Evolutionary conservation across 2,329 filamentous ascomycete species (phyloP), one percentile per base, ranked within the genome.

Genomic region (Fusarium armeniacum): DNA sequence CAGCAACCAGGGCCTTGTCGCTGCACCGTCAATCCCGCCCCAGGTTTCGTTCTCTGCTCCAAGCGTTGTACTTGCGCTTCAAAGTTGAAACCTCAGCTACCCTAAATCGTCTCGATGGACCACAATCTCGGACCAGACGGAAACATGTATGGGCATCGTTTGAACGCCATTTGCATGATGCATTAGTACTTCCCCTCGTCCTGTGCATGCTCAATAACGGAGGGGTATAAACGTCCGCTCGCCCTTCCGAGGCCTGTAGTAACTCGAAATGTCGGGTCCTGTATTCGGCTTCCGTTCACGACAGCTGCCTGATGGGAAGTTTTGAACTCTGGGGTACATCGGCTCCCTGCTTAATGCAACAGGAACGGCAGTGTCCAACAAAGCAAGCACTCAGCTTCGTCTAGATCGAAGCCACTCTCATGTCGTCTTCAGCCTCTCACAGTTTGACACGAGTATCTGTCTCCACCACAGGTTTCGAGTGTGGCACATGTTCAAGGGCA

Each of bases 371-470:
- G 24, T 20, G 35, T 47, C 22, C 26, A 46, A 30, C 46, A 64
- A 38, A 40, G 33, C 44, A 20, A 62, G 38, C 38, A 32, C 49
- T 47, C 56, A 70, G 62, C 61, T 54, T 56, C 46, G 35, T 58
- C 57, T 50, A 44, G 52, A 40, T 59, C 61, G 59, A 51, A 73
- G 71, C 60, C 71, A 67, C 71, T 65, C 61, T 60, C 52, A 51
- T 59, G 32, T n/a, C 38, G 56, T 51, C 36, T 49, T 65, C 63
- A 69, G 72, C 76, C 76, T 78, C 75, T 78, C 76, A 78, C 67
- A 76, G 74, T 50, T 64, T 71, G 76, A 78, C 76, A 78, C 76
- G 76, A 78, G 65, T 72, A 54, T 65, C 26, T 43, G 52, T 69
- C 66, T 58, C 59, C 69, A 71, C 68, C 36, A 53, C 44, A 55